Percentiles rank a stretch among this genome's conserved stretches.
Evolutionary conservation across 73 alveolate species (phyloP).

Genomic region (Paramecium primaurelia): DNA sequence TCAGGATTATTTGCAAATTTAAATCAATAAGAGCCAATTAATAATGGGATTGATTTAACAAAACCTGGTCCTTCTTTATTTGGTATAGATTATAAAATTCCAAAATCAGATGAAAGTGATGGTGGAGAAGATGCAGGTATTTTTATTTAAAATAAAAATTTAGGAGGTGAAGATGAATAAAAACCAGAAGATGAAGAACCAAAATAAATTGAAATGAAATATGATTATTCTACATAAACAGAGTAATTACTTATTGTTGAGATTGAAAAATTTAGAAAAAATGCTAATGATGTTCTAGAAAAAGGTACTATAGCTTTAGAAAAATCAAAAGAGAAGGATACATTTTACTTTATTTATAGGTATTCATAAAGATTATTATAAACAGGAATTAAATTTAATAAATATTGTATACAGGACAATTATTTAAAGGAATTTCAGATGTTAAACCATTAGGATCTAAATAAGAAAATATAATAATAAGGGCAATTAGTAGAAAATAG

Average conservation of each 20-base stretch:
- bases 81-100: background rate
- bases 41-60: background rate
- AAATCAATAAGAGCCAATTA: background rate
- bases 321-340: background rate
- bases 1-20: background rate
- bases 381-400: background rate
- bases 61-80: background rate
- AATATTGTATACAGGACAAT: background rate
- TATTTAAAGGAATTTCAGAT: background rate
- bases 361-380: background rate
- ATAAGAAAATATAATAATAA: background rate
- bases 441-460: background rate
- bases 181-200: background rate
- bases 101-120: background rate
- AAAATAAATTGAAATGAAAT: background rate
- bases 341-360: background rate
- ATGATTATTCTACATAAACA: background rate
- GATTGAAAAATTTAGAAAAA: background rate
- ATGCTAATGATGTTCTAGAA: background rate
- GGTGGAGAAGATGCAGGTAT: background rate
- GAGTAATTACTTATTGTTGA: background rate
- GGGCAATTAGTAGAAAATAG: background rate
- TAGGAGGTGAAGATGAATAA: background rate
- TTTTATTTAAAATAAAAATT: background rate
- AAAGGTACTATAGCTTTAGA: background rate